Evolutionary conservation across 768 basidiomycete genomes (phyloP), one percentile per base, ranked within the genome.

Genomic region (Mycena metata): DNA sequence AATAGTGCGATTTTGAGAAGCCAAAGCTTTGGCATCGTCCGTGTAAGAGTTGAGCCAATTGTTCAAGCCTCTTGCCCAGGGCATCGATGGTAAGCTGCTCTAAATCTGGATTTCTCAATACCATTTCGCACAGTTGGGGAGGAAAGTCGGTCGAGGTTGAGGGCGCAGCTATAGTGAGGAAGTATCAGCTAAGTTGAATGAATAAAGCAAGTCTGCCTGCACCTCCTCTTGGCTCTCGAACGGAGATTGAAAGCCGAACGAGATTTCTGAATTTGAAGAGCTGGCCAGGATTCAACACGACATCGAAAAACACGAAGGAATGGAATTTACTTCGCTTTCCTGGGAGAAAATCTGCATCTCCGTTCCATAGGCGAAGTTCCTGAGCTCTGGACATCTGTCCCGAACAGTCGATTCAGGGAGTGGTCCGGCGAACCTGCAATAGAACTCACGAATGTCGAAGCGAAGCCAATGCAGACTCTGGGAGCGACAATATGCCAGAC

Each of bases 241-340:
- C 57, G 3, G 13, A 30, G 15, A 59, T 24, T 6, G 42, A 30
- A 35, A 59, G 43, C 19, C 33, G 17, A 19, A 26, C 13, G n/a
- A 59, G 57, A 35, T 46, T 30, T 21, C 43, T 26, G 26, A 59
- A 59, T 41, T 59, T 59, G 21, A 59, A 59, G 7, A 46, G 26
- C 57, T 59, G 54, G 9, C 23, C 51, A 13, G 55, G 36, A 9
- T 23, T 56, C 39, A 42, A 35, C n/a, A 10, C 8, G 16, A 12
- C 6, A 23, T 42, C 26, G 5, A 42, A 5, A n/a, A 8, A 56
- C 10, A 39, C 35, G 21, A 11, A 3, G n/a, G 13, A 41, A 16
- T 26, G 21, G 21, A 42, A 9, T 19, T n/a, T 36, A 59, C 57
- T 26, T 59, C 26, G 43, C 57, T 59, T 24, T 45, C 42, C 12